phyloP scores from a whole-genome alignment of 176 grass and related monocot genomes.

The Musa beccarii region DNA sequence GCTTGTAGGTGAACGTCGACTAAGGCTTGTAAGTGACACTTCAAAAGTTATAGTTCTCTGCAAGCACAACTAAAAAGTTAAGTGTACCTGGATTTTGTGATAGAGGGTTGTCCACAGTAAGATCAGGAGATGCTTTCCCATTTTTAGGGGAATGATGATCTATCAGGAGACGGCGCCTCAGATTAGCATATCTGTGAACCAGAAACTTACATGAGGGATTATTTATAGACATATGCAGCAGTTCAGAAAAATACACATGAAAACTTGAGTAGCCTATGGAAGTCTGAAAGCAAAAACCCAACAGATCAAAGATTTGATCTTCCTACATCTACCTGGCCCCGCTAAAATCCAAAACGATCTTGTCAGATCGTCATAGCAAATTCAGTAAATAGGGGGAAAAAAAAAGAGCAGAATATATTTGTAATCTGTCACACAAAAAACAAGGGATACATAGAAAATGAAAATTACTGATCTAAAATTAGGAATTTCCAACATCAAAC shows the following conservation, averaged over 20 bases:
- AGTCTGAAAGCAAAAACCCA: background rate
- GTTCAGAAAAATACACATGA: background rate
- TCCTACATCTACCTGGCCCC: background rate
- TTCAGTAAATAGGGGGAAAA: conserved; percentile 4
- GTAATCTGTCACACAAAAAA: background rate
- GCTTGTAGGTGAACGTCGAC: too few species aligned
- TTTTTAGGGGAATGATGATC: conserved; percentile 59
- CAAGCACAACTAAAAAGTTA: background rate
- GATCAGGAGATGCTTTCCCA: conserved; percentile 46
- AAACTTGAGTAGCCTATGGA: background rate
- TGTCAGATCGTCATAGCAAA: too few species aligned
- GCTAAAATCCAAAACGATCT: background rate
- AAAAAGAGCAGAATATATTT: background rate
- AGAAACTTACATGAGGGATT: conserved; percentile 6
- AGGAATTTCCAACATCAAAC: too few species aligned
- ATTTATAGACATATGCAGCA: background rate
- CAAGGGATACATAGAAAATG: background rate
- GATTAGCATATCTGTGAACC: conserved; percentile 59
- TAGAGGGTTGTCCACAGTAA: conserved; percentile 73
- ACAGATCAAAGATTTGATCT: background rate
- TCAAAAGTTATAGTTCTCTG: background rate
- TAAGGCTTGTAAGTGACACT: background rate
- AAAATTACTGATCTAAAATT: too few species aligned
- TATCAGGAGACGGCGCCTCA: conserved; percentile 59
- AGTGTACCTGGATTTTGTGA: conserved; percentile 90